These are phyloP conservation scores for Colletotrichum siamense DNA, from an alignment of 2,329 filamentous ascomycete species.

Conservation along the genomic window DNA sequence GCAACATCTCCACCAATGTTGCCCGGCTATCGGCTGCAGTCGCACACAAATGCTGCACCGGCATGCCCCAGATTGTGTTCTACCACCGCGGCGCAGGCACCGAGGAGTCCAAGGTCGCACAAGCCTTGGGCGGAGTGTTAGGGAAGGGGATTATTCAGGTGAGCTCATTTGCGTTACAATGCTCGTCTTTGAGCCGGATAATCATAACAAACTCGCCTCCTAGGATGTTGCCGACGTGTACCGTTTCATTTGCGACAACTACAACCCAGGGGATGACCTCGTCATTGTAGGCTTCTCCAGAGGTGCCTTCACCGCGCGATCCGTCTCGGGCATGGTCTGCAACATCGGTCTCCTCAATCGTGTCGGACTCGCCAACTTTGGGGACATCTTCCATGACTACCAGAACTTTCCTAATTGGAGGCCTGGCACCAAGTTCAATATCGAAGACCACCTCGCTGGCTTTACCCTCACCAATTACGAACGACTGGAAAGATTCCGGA, in stretches of 20 bases:
- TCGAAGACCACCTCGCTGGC: not conserved
- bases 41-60: slow-evolving; percentile 29
- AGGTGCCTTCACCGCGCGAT: slow-evolving; percentile 42
- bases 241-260: slow-evolving; percentile 41
- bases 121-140: slow-evolving; percentile 27
- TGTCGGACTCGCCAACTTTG: slow-evolving; percentile 15
- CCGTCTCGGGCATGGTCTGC: slow-evolving; percentile 31
- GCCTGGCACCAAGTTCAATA: not conserved
- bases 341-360: slow-evolving; percentile 20
- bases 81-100: slow-evolving; percentile 42
- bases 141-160: slow-evolving; percentile 29
- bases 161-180: not conserved
- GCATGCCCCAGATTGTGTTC: slow-evolving; percentile 39
- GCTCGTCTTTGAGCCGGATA: not conserved
- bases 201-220: not conserved
- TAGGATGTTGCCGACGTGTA: slow-evolving; percentile 40
- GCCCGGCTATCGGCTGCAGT: slow-evolving; percentile 36
- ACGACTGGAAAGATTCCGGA: not conserved
- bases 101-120: slow-evolving; percentile 25
- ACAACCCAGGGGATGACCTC: slow-evolving; percentile 36
- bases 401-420: slow-evolving; percentile 18
- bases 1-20: slow-evolving; percentile 32
- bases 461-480: slow-evolving; percentile 2
- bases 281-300: slow-evolving; percentile 40
- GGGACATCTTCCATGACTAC: slow-evolving; percentile 21